A percentile compares a stretch with the other conserved stretches of the same genome.
Evolutionary conservation across 1,139 yeast species (phyloP).

Genomic region (Wickerhamiella infanticola): DNA sequence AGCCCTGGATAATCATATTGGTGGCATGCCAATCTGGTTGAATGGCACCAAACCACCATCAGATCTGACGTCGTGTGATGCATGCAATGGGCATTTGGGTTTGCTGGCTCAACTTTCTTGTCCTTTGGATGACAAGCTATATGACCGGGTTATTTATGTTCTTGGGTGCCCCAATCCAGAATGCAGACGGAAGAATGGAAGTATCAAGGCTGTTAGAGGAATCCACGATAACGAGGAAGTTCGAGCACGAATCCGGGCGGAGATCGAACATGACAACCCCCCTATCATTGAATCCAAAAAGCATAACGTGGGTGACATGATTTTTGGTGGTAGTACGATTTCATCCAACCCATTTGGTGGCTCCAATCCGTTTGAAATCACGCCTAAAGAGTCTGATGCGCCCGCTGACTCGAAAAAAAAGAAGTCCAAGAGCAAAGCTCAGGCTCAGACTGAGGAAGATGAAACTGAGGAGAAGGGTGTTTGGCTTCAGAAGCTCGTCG

Average conservation of each 20-base stretch:
- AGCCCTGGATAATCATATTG: slow-evolving; percentile 62
- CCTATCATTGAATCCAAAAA: slow-evolving; percentile 11
- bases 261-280: slow-evolving; percentile 15
- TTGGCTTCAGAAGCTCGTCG: slow-evolving; percentile 40
- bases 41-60: slow-evolving; percentile 42
- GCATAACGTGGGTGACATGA: slow-evolving; percentile 14
- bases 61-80: slow-evolving; percentile 41
- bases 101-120: slow-evolving; percentile 66
- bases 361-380: neutral
- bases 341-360: slow-evolving; percentile 15
- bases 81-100: slow-evolving; percentile 50
- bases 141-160: slow-evolving; percentile 69
- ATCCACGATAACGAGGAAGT: slow-evolving; percentile 42
- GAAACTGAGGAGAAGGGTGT: neutral
- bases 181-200: slow-evolving; percentile 57
- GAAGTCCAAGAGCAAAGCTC: neutral
- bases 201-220: slow-evolving; percentile 62
- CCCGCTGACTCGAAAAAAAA: neutral
- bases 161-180: slow-evolving; percentile 51
- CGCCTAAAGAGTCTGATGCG: neutral
- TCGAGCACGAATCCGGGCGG: slow-evolving; percentile 23
- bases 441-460: neutral
- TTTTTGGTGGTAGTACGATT: slow-evolving; percentile 20
- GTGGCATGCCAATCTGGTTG: slow-evolving; percentile 57
- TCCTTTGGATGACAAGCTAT: slow-evolving; percentile 52